Conservation (phyloP, 129 eudicot genomes). For the Lactuca saligna region DNA sequence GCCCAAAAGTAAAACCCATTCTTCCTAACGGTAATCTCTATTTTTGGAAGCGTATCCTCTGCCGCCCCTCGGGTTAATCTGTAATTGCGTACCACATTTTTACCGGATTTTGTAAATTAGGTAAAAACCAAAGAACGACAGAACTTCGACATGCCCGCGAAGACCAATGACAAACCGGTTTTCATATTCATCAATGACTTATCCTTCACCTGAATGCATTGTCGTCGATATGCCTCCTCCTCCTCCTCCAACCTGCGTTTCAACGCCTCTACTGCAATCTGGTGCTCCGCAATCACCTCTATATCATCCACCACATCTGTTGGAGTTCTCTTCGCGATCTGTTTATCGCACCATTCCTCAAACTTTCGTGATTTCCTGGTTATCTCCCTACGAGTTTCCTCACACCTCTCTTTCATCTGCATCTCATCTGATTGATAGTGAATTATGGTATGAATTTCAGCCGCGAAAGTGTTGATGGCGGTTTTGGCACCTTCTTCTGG, state of each 20-base stretch:
- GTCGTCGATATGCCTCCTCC: conserved; percentile 41
- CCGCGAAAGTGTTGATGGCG: conserved; percentile 51
- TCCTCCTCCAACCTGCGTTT: conserved; percentile 56
- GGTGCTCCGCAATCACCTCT: conserved; percentile 47
- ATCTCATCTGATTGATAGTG: conserved; percentile 53
- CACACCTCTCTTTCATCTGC: conserved; percentile 48
- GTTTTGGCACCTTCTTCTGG: conserved; percentile 59
- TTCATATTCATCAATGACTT: conserved; percentile 50
- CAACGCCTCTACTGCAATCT: conserved; percentile 43
- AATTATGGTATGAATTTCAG: conserved; percentile 39
- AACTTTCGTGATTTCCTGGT: conserved; percentile 39
- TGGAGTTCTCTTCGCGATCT: conserved; percentile 42
- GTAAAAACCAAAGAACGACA: conserved; percentile 37
- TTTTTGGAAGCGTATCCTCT: too few relatives aligned
- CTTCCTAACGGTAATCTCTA: too few relatives aligned
- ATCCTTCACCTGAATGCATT: conserved; percentile 55
- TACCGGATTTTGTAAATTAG: too few relatives aligned
- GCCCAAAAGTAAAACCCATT: too few relatives aligned
- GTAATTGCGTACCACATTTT: too few relatives aligned
- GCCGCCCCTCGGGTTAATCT: too few relatives aligned
- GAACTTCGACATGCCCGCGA: conserved; percentile 45
- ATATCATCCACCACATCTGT: conserved; percentile 48
- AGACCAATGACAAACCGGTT: conserved; percentile 58
- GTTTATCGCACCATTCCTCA: conserved; percentile 62
- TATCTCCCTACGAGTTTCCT: conserved; percentile 55